phyloP scores from a whole-genome alignment of 2,329 filamentous ascomycete species.

The Fusarium phyllophilum region DNA sequence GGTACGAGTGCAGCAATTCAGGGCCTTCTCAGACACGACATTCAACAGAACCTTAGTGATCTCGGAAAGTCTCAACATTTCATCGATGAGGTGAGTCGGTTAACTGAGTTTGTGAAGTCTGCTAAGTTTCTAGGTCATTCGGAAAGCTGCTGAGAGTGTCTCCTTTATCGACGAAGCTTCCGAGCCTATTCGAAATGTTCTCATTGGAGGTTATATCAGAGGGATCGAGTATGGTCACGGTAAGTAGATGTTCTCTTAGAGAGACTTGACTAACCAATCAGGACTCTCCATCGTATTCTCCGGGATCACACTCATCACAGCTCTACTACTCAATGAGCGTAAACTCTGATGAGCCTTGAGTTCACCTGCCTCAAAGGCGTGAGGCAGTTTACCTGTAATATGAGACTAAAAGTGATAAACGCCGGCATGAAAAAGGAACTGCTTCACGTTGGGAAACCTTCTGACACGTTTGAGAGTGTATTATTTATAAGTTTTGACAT shows the following conservation, averaged over 20 bases:
- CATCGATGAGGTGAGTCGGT: slow-evolving; percentile 19
- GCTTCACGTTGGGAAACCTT: background rate
- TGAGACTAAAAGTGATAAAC: background rate
- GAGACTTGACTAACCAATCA: background rate
- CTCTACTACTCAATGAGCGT: background rate
- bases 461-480: fast-evolving
- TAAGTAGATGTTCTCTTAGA: background rate
- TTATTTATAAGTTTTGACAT: background rate
- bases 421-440: background rate
- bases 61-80: slow-evolving; percentile 17
- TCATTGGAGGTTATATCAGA: slow-evolving; percentile 26
- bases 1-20: slow-evolving; percentile 50
- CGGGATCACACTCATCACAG: background rate
- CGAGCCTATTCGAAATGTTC: background rate
- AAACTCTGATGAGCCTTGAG: background rate
- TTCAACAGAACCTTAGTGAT: slow-evolving; percentile 7
- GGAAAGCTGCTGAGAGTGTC: slow-evolving; percentile 33
- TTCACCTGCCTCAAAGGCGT: background rate
- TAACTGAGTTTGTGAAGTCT: fast-evolving
- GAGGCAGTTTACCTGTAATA: background rate
- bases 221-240: slow-evolving; percentile 37
- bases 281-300: background rate
- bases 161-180: slow-evolving; percentile 32
- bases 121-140: slow-evolving; percentile 23
- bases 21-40: slow-evolving; percentile 8